A percentile compares a stretch with the other conserved stretches of the same genome.
phyloP scores from a whole-genome alignment of 2,329 filamentous ascomycete genomes.

The Calonectria pseudoreteaudii region DNA sequence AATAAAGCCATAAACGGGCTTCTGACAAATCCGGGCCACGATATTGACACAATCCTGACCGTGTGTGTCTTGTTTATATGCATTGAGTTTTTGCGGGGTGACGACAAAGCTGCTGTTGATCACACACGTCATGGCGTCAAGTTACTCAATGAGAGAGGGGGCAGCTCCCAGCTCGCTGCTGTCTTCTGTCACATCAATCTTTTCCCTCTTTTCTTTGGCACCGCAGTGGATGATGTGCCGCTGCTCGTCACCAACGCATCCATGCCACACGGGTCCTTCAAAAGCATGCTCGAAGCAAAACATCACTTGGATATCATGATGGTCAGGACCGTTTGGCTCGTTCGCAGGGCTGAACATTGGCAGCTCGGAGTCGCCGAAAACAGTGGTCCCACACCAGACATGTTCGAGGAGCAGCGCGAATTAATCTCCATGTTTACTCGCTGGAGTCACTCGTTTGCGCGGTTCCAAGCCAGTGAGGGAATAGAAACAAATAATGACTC shows the following conservation, averaged over 20 bases:
- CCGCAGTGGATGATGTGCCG: conserved; percentile 16
- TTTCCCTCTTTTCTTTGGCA: conserved; percentile 54
- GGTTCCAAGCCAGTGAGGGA: conserved; percentile 10
- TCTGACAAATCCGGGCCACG: conserved; percentile 29
- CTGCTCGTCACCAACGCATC: neutral
- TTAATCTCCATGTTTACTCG: conserved; percentile 37
- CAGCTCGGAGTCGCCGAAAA: conserved; percentile 22
- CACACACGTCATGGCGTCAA: conserved; percentile 55
- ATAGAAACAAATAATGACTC: conserved; percentile 13
- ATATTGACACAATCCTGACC: conserved; percentile 51
- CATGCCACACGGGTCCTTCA: conserved; percentile 12
- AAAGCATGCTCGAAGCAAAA: conserved; percentile 41
- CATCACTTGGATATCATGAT: conserved; percentile 45
- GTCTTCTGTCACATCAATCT: conserved; percentile 54
- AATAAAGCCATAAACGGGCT: conserved; percentile 54
- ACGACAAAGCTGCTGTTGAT: conserved; percentile 48
- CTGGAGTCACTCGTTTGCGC: conserved; percentile 46
- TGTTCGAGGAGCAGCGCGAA: conserved; percentile 38
- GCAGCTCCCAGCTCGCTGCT: conserved; percentile 47
- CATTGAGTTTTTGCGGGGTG: conserved; percentile 55
- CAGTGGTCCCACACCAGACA: conserved; percentile 20
- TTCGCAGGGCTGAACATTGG: conserved; percentile 42
- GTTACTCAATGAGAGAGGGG: conserved; percentile 45
- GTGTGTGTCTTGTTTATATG: conserved; percentile 58
- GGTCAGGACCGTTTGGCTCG: conserved; percentile 43